Evolutionary conservation across 805 yeast species (phyloP).

Genomic region (Kazachstania martiniae): DNA sequence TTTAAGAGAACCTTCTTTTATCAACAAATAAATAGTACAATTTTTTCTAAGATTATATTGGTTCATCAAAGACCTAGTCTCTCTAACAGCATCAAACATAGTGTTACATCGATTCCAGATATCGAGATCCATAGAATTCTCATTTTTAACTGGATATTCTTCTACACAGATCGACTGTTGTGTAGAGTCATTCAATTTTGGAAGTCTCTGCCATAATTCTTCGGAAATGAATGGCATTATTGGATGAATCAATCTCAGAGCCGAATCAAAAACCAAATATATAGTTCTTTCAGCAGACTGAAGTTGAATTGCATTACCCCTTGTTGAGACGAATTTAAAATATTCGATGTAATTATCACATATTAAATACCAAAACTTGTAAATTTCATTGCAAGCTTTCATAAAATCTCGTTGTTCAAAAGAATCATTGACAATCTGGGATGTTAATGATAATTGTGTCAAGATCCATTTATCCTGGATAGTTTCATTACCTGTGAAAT

Average conservation of each 20-base stretch:
- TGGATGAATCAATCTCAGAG: constrained; percentile 85
- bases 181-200: constrained; percentile 51
- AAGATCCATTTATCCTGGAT: constrained; percentile 93
- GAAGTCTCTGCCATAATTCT: constrained; percentile 97
- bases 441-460: constrained; percentile 62
- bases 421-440: constrained; percentile 46
- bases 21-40: constrained; percentile 73
- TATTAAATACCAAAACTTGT: constrained; percentile 86
- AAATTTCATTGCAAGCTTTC: constrained; percentile 70
- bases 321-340: constrained; percentile 79
- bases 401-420: constrained; percentile 80
- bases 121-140: constrained; percentile 46
- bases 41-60: constrained; percentile 82
- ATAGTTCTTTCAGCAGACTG: constrained; percentile 83
- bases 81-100: constrained; percentile 73
- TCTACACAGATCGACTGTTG: constrained; percentile 68
- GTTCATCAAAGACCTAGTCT: constrained; percentile 79
- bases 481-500: constrained; percentile 61
- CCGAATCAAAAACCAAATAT: constrained; percentile 82
- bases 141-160: constrained; percentile 54
- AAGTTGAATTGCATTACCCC: constrained; percentile 72
- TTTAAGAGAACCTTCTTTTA: constrained; percentile 34
- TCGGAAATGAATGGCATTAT: constrained; percentile 96
- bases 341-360: constrained; percentile 97
- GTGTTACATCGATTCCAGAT: constrained; percentile 68